Base-by-base conservation (phyloP, 2,329 filamentous ascomycete genomes). In the Apiospora saccharicola region DNA sequence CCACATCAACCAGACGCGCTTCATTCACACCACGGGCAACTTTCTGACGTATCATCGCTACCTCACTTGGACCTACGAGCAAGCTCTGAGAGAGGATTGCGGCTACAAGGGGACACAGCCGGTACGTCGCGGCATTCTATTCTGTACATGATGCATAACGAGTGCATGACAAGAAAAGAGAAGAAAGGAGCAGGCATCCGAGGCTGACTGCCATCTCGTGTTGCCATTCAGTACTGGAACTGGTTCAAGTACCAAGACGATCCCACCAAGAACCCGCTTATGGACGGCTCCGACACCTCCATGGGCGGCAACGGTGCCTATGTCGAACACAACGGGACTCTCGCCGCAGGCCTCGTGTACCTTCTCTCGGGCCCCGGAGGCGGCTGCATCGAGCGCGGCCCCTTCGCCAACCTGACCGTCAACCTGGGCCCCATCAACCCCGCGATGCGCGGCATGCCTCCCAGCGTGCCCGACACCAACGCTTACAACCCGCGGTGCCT, bases 201-300 rank as follows among this genome's bases (percentile, higher is more conserved):
- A 13, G 13, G 2, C 67, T 14, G 12, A 34, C 30, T 43, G 16
- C 30, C 12, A 41, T 34, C 16, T 3, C 4, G 19, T 4, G 10
- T 34, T 13, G 3, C 44, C 81, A 37, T 5, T 3, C 6, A 84
- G 77, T 89, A 88, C 80, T 85, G 85, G 80, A 86, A 89, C 77
- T 90, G 87, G 86, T 83, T 83, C 3, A 82, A 83, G 70, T 85
- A 84, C 79, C 81, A 84, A 2, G 74, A 81, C 3, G 84, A 89
- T 73, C 82, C 83, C 1, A 76, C 79, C 73, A 82, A 84, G 71
- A 88, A 87, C 0, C 86, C 87, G 22, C 77, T 90, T 69, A 89
- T 91, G 73, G 87, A 89, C 75, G 89, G 89, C 69, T 86, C 85
- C 73, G 84, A 83, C 41, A 86, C 84, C 69, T 85, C 83, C 70